A percentile compares a stretch with the other conserved stretches of the same genome.
These are phyloP conservation scores for Debaryomyces nepalensis DNA, from an alignment of 1,139 yeast species.

Conservation along the genomic window DNA sequence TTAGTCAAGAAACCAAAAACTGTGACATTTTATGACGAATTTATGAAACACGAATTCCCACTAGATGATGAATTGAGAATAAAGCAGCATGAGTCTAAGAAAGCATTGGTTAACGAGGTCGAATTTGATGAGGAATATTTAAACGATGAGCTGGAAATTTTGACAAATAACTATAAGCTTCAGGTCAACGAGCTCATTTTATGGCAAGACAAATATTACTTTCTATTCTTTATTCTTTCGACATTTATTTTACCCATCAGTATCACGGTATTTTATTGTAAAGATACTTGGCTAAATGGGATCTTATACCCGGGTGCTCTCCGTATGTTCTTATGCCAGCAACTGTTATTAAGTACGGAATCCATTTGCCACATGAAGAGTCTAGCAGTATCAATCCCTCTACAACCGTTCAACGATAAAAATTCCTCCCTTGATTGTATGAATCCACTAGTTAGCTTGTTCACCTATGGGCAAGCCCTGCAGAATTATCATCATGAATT, in stretches of 20 bases:
- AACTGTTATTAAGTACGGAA: conserved; percentile 58
- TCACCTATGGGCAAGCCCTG: conserved; percentile 67
- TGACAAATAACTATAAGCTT: conserved; percentile 25
- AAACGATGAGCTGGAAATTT: conserved; percentile 31
- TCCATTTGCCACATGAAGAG: conserved; percentile 60
- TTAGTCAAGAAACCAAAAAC: conserved; percentile 55
- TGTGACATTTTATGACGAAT: conserved; percentile 37
- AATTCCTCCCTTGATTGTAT: conserved; percentile 55
- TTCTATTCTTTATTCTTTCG: conserved; percentile 46
- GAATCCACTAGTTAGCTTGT: conserved; percentile 55
- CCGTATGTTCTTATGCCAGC: conserved; percentile 61
- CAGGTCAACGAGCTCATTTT: conserved; percentile 37
- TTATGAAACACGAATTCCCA: conserved; percentile 50
- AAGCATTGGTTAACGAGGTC: conserved; percentile 12
- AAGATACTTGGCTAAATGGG: conserved; percentile 57
- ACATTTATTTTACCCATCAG: conserved; percentile 55
- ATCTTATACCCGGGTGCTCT: conserved; percentile 65
- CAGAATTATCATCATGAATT: conserved; percentile 79
- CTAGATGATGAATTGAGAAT: conserved; percentile 17
- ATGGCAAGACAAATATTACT: conserved; percentile 64
- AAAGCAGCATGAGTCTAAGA: conserved; percentile 8
- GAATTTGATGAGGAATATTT: conserved; percentile 31
- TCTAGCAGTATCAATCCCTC: conserved; percentile 47
- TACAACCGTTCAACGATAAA: conserved; percentile 66
- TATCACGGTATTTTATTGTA: conserved; percentile 41